These are phyloP conservation scores for Helminthosporium solani DNA, from an alignment of 2,329 filamentous ascomycete genomes.

Conservation along the genomic window DNA sequence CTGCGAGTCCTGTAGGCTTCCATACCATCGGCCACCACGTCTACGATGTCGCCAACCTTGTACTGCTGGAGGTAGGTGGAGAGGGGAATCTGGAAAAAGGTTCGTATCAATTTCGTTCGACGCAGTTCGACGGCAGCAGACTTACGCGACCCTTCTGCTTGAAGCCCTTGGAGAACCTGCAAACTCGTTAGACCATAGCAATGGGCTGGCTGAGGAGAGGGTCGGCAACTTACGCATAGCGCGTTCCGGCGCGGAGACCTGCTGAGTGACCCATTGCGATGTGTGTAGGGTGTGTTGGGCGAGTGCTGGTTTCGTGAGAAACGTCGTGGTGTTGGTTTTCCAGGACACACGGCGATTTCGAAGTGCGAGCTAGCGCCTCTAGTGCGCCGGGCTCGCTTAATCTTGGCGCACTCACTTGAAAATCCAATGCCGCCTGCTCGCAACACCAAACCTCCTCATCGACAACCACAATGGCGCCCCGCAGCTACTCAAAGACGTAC, in stretches of 20 bases:
- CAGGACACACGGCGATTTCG: background rate
- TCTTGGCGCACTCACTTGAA: background rate
- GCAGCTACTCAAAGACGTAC: constrained; percentile 98
- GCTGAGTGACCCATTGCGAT: constrained; percentile 57
- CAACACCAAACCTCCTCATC: constrained; percentile 19
- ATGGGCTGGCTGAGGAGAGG: constrained; percentile 7
- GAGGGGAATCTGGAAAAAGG: constrained; percentile 64
- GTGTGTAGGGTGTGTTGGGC: constrained; percentile 12
- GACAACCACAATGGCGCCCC: constrained; percentile 48
- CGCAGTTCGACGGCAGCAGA: constrained; percentile 7
- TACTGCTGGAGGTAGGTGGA: constrained; percentile 94
- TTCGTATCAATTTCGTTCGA: constrained; percentile 24
- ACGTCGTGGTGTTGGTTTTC: background rate
- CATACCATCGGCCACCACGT: constrained; percentile 98
- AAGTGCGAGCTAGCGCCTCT: background rate
- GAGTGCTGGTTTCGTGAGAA: background rate
- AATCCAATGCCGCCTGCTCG: background rate
- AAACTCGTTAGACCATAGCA: constrained; percentile 19
- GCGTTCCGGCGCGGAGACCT: constrained; percentile 47
- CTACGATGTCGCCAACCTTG: constrained; percentile 98
- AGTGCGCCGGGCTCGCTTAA: background rate
- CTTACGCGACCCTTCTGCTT: constrained; percentile 80
- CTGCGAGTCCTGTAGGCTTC: constrained; percentile 49
- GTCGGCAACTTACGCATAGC: constrained; percentile 40
- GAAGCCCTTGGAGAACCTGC: constrained; percentile 80